phyloP scores from a whole-genome alignment of 768 basidiomycete genomes.

The Albatrellus ellisii region DNA sequence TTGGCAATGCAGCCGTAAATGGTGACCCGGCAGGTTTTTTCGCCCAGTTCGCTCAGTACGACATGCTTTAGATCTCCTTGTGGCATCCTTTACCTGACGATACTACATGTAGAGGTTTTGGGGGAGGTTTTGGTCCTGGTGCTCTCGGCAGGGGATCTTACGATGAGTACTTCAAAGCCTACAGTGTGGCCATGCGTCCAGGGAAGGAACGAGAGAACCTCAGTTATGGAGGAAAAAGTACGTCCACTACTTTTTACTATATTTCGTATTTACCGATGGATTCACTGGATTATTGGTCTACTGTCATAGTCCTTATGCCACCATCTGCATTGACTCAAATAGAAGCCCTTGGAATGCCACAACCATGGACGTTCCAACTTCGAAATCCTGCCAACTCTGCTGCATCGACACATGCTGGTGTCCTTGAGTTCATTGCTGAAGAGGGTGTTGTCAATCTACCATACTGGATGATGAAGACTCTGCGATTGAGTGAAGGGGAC shows the following conservation, averaged over 20 bases:
- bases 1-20: constrained; percentile 12
- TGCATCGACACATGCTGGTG: constrained; percentile 89
- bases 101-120: constrained; percentile 32
- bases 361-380: constrained; percentile 94
- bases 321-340: constrained; percentile 86
- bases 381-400: constrained; percentile 80
- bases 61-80: constrained; percentile 4
- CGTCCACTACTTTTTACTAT: constrained; percentile 25
- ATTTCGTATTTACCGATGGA: constrained; percentile 5
- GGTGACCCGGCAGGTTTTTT: constrained; percentile 50
- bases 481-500: constrained; percentile 89
- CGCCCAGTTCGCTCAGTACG: constrained; percentile 52
- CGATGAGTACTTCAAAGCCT: constrained; percentile 89
- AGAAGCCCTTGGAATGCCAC: constrained; percentile 75
- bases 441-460: constrained; percentile 94
- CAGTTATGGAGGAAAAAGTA: constrained; percentile 95
- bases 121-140: constrained; percentile 33
- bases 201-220: constrained; percentile 80
- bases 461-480: constrained; percentile 99
- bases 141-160: constrained; percentile 46
- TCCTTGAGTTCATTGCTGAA: constrained; percentile 96
- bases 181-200: constrained; percentile 89
- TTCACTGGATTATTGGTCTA: no score
- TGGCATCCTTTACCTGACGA: neutral
- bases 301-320: constrained; percentile 81